A percentile compares a stretch with the other conserved stretches of the same genome.
Conservation (phyloP, 2,329 filamentous ascomycete species). For the Colletotrichum melonis region DNA sequence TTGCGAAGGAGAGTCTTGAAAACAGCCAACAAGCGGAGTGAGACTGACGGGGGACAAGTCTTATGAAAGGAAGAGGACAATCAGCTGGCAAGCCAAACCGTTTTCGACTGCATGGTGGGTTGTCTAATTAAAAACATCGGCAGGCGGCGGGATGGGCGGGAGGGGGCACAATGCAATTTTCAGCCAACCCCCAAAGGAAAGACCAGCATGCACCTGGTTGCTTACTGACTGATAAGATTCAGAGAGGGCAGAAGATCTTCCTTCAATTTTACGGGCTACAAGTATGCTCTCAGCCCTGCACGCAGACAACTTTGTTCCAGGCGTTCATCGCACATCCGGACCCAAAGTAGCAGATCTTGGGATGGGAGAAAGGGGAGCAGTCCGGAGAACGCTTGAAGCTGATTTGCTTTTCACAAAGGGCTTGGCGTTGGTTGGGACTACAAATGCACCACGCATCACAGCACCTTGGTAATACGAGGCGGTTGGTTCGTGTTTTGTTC, state of each 20-base stretch:
- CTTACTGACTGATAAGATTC: not conserved
- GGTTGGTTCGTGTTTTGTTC: not conserved
- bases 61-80: not conserved
- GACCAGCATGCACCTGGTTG: not conserved
- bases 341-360: not conserved
- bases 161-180: not conserved
- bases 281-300: not conserved
- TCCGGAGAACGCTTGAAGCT: not conserved
- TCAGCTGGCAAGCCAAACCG: not conserved
- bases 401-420: not conserved
- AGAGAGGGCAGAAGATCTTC: not conserved
- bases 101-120: not conserved
- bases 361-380: not conserved
- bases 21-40: not conserved
- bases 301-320: not conserved
- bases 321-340: not conserved
- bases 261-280: not conserved
- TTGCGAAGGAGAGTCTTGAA: not conserved
- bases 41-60: not conserved
- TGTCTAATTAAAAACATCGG: not conserved
- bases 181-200: not conserved
- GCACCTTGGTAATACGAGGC: not conserved
- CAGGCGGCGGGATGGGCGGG: too few species aligned
- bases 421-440: not conserved
- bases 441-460: not conserved